Base-by-base conservation (phyloP, 495 filamentous ascomycete genomes). In the Hyphodiscus hymeniophilus region DNA sequence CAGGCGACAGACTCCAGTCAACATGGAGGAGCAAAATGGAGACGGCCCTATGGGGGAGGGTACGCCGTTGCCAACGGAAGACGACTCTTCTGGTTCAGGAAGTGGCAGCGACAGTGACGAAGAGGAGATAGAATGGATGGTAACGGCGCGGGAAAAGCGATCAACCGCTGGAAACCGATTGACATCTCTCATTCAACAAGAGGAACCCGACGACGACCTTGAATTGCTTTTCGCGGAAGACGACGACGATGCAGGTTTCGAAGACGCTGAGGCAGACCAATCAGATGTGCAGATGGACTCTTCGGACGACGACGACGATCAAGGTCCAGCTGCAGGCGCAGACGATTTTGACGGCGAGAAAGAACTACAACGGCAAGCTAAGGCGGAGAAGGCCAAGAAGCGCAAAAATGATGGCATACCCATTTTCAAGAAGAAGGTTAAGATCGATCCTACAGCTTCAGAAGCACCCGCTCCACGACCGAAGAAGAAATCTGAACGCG, bases 401-500 rank as follows among this genome's bases (percentile, higher is more conserved):
- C 81, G 88, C 33, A 91, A 89, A 17, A 80, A 85, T 65, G 69
- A 75, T 31, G 70, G 61, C 10, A 74, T 77, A 30, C 73, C 73
- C 5, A 69, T 70, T 45, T 74, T 73, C 57, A 65, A 71, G 36
- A 77, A 76, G 59, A 78, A 72, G 56, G 74, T 75, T 43, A 71
- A 74, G 49, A 75, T 73, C 41, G 73, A 74, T 38, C 60, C 66
- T 38, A 64, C 65, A 7, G 54, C 50, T 7, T 41, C 54, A 5
- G 16, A 57, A 15, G 55, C 54, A 54, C 60, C 26, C 59, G 66
- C 30, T 67, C 79, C 83, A 16, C 76, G 85, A 48, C 84, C 82
- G 3, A 90, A 87, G 71, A 98, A 95, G 72, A 96, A 95, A 66
- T 89, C 86, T 3, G 92, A 96, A 66, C 79, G 89, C 34, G 72